Base-by-base conservation (phyloP, 441 rosid genomes). In the Bocquillonia castaneifolia region DNA sequence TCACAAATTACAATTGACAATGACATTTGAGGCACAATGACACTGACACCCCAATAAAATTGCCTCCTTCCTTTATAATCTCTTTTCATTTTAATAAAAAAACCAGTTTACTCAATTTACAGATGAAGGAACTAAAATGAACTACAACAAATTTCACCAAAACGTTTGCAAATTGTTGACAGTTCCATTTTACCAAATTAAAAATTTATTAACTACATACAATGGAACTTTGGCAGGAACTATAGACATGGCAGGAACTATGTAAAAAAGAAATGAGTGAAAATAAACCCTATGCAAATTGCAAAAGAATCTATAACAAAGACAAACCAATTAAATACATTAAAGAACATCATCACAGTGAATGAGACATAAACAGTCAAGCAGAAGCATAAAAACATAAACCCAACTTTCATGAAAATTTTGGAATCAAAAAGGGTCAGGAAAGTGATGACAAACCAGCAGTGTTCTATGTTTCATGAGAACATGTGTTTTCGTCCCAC, bases 381-480 rank as follows among this genome's bases (percentile, higher is more conserved):
- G 28, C 22, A 44, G 51, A 55, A 20, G 13, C 57, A n/a, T n/a
- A 71, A 25, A 73, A 28, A 39, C 28, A n/a, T 31, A 55, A 74
- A 32, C 23, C 20, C 26, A 71, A 55, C 36, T 12, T 40, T 65
- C 37, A 64, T 25, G 55, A 56, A 34, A 59, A 55, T 51, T 68
- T 47, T 31, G 31, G 66, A 72, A 32, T 20, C 15, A 56, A 40
- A 53, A 42, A 29, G 45, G n/a, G 54, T 69, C 51, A 37, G 55
- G 37, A 74, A 64, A 77, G 71, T 15, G 12, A 25, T n/a, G 67
- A 86, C 92, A 70, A 74, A 93, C 98, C 96, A 93, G 83, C 70
- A 91, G 80, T 64, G 97, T 91, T 78, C 98, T 87, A 72, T 91
- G 96, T 79, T 91, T 93, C 91, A 88, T 81, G 71, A 89, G 68